phyloP scores from a whole-genome alignment of 176 grass and related monocot species.

The Musa acuminata region DNA sequence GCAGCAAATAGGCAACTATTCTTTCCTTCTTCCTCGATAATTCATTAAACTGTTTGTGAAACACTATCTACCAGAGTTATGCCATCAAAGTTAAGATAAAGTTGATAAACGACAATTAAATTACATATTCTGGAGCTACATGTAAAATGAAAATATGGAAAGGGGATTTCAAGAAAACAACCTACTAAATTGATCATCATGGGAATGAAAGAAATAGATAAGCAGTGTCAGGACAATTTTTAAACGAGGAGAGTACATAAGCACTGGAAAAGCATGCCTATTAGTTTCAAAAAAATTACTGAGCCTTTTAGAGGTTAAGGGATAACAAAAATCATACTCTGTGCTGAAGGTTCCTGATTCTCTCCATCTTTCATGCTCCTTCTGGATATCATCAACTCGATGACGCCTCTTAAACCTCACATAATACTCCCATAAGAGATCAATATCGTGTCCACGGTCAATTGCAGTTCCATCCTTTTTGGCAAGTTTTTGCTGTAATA shows the following conservation, averaged over 20 bases:
- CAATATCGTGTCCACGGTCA: conserved; percentile 54
- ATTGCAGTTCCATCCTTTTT: conserved; percentile 58
- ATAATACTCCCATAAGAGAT: conserved; percentile 68
- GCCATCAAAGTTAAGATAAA: not conserved
- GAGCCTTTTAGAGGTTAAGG: not conserved
- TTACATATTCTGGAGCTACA: not conserved
- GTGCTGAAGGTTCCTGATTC: conserved; percentile 67
- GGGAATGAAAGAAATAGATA: too few species aligned
- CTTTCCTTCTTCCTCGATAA: not conserved
- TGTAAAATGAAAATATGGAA: too few species aligned
- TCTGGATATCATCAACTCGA: conserved; percentile 63
- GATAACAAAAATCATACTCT: conserved; percentile 33
- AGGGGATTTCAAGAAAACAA: too few species aligned
- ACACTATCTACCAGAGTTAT: not conserved
- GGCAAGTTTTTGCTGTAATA: conserved; percentile 67
- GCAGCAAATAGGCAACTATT: not conserved
- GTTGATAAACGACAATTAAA: not conserved
- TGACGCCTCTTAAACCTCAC: conserved; percentile 51
- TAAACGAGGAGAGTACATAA: too few species aligned
- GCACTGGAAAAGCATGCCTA: not conserved
- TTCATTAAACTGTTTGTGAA: not conserved
- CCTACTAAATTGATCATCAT: too few species aligned
- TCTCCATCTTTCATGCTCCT: conserved; percentile 53
- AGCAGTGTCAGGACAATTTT: too few species aligned
- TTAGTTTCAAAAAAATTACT: not conserved